Evolutionary conservation across 495 filamentous ascomycete species (phyloP).

Genomic region (Halenospora varia): DNA sequence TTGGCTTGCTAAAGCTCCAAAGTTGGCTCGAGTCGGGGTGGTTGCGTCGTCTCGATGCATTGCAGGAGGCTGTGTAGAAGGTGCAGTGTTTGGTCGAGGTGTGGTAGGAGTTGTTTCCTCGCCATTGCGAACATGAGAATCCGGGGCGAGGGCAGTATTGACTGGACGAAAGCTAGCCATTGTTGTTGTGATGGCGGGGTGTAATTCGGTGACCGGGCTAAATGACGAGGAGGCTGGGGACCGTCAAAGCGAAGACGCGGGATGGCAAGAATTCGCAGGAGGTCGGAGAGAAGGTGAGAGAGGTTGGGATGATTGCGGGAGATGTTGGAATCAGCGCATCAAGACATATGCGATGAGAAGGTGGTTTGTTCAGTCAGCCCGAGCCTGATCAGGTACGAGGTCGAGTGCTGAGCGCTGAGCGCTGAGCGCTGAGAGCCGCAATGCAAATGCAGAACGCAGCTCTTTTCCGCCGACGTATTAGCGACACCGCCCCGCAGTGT

Average conservation of each 20-base stretch:
- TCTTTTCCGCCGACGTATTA: too few species aligned
- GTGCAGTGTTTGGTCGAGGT: conserved; percentile 48
- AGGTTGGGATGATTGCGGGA: not conserved
- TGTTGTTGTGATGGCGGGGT: not conserved
- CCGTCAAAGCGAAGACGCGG: conserved; percentile 8
- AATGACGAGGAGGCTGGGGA: conserved; percentile 16
- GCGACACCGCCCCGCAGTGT: too few species aligned
- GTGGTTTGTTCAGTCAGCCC: too few species aligned
- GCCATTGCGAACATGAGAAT: conserved; percentile 26
- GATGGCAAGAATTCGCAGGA: conserved; percentile 1
- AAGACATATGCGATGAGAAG: too few species aligned
- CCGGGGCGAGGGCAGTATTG: conserved; percentile 62
- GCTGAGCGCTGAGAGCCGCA: too few species aligned
- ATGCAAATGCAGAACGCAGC: too few species aligned
- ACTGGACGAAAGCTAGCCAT: conserved; percentile 65
- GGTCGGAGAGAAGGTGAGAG: conserved; percentile 5
- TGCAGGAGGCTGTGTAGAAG: conserved; percentile 30
- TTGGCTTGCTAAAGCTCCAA: conserved; percentile 51
- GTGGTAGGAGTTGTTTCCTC: conserved; percentile 60
- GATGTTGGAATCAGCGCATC: too few species aligned
- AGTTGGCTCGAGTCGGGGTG: conserved; percentile 61
- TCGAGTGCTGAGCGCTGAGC: too few species aligned
- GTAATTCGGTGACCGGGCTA: not conserved
- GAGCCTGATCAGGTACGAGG: too few species aligned
- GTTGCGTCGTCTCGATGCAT: conserved; percentile 41